Conservation (phyloP, 2,329 filamentous ascomycete species). For the Colletotrichum sp. region DNA sequence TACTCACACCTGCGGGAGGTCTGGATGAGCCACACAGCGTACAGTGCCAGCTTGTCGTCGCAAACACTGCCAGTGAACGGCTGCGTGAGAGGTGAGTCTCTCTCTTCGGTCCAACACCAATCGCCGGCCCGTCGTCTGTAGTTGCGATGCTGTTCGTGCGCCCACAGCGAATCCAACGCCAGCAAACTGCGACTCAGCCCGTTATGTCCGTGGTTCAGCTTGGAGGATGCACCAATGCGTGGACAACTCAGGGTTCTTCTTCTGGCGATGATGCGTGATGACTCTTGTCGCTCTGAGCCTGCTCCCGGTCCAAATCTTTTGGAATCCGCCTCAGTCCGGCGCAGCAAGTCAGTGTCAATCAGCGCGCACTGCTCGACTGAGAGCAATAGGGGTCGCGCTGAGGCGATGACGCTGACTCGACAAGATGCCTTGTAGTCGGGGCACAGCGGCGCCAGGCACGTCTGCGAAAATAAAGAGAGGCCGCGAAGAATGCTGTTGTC, state of each 20-base stretch:
- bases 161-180: neutral
- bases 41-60: neutral
- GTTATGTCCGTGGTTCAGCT: neutral
- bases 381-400: neutral
- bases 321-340: neutral
- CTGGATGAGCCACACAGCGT: neutral
- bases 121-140: neutral
- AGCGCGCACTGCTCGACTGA: neutral
- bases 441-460: neutral
- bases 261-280: neutral
- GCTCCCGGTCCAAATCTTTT: neutral
- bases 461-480: neutral
- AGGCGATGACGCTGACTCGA: constrained; percentile 7
- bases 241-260: neutral
- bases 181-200: constrained; percentile 1
- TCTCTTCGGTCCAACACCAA: neutral
- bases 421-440: neutral
- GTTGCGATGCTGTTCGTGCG: constrained; percentile 1
- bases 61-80: neutral
- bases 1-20: neutral
- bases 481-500: neutral
- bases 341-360: constrained; percentile 1
- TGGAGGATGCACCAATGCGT: constrained; percentile 1
- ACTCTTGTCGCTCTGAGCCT: neutral
- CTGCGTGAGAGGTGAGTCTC: neutral